phyloP scores from a whole-genome alignment of 768 basidiomycete genomes.

The Boletellus ananas region DNA sequence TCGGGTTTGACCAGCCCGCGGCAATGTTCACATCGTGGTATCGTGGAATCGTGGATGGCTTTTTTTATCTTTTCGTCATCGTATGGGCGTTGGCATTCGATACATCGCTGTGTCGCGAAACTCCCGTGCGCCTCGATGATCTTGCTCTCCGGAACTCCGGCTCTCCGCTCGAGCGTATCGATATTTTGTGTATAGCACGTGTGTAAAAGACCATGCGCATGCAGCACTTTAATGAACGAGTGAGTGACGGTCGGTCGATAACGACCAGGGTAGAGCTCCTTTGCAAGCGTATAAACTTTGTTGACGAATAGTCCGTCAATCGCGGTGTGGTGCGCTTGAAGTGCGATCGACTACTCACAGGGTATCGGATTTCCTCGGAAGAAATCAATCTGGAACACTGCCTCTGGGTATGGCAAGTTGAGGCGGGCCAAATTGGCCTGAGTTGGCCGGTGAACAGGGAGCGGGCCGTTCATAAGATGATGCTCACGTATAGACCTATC shows the following conservation, averaged over 20 bases:
- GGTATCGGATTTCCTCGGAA: constrained; percentile 78
- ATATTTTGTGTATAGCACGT: constrained; percentile 90
- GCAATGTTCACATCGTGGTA: constrained; percentile 63
- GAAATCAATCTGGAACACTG: constrained; percentile 90
- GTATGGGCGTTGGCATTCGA: constrained; percentile 61
- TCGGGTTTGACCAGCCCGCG: constrained; percentile 85
- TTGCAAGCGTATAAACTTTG: constrained; percentile 84
- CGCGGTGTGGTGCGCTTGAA: neutral
- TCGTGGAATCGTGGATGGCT: constrained; percentile 52
- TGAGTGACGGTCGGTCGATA: constrained; percentile 87
- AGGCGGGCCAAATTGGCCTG: constrained; percentile 76
- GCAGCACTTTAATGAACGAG: constrained; percentile 81
- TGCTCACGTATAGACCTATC: constrained; percentile 29
- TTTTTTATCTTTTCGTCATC: constrained; percentile 66
- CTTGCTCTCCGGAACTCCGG: constrained; percentile 67
- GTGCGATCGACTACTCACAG: constrained; percentile 44
- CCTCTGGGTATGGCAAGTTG: constrained; percentile 88
- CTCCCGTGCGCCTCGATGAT: constrained; percentile 96
- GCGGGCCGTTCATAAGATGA: neutral
- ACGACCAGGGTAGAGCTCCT: constrained; percentile 88
- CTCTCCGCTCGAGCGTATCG: constrained; percentile 85
- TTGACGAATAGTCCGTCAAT: neutral
- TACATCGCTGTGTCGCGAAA: constrained; percentile 84
- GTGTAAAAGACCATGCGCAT: constrained; percentile 63
- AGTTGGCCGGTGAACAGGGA: neutral